Base-by-base conservation (phyloP, 148 eudicot species). In the Vaccinium corymbosum region DNA sequence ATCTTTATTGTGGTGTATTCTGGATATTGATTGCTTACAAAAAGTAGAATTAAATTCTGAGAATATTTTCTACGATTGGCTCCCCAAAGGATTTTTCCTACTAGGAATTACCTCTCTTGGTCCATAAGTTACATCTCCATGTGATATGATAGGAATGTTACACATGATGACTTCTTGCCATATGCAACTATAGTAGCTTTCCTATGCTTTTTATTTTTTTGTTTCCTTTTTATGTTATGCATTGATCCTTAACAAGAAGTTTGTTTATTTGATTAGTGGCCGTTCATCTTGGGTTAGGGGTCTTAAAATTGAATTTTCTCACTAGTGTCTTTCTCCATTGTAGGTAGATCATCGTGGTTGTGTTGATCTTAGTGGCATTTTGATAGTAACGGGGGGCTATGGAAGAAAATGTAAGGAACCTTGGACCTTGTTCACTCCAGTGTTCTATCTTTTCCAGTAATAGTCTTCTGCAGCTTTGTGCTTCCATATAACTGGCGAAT, bases 341-440 rank as follows among this genome's bases (percentile, higher is more conserved):
- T 84, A 94, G 95, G 95, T 89, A 38, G 91, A 94, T 84, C 68
- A 83, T 79, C 46, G 56, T 56, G 98, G 98, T 20, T 27, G 38
- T 68, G 38, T 68, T 68, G 73, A 68, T 68, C 73, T 68, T 12
- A 68, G 73, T 10, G 38, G 73, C 17, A 15, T 68, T 68, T 27
- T 68, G 73, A 68, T 4, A 68, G 73, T 68, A 25, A 68, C 38
- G 11, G 35, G 17, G 73, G 73, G 73, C 38, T 68, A 68, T 27
- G 73, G 73, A 68, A 68, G 17, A 68, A 68, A 4, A 27, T 27
- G 73, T 68, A 27, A 68, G 73, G 38, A 68, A 68, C 35, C 6
- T 27, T 68, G 73, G 73, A 68, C 16, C 15, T 13, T 68, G 14
- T 68, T 27, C 73, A 68, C 27, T 27, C 3, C 3, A 68, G 6